Percentiles rank a stretch among this genome's conserved stretches.
These are phyloP conservation scores for Ceratocystis huliohia DNA, from an alignment of 2,329 filamentous ascomycete species.

Conservation along the genomic window DNA sequence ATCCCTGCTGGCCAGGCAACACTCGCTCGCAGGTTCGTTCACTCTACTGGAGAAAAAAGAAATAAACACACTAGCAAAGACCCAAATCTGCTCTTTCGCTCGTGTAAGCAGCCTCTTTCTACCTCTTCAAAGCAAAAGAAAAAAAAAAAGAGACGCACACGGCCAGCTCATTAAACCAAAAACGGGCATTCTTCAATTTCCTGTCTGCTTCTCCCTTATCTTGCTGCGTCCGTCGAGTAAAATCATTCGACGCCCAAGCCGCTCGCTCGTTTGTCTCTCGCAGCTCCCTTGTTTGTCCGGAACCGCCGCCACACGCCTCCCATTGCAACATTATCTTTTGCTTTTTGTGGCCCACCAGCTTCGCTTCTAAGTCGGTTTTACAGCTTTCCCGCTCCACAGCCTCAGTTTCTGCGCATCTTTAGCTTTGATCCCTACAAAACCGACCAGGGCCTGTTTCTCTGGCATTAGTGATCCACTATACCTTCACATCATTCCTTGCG, in stretches of 20 bases:
- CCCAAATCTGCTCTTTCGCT: neutral
- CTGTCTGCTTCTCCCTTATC: neutral
- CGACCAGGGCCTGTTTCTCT: slow-evolving; percentile 15
- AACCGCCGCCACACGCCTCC: slow-evolving; percentile 6
- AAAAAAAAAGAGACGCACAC: neutral
- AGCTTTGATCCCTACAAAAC: slow-evolving; percentile 4
- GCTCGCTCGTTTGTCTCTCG: slow-evolving; percentile 9
- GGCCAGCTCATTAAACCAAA: neutral
- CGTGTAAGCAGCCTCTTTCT: neutral
- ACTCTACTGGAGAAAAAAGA: neutral
- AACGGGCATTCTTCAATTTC: neutral
- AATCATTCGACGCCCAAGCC: neutral
- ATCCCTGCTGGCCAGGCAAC: neutral
- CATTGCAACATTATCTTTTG: neutral
- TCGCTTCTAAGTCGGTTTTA: neutral
- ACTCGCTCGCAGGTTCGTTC: neutral
- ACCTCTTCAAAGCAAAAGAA: neutral
- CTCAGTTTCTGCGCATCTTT: neutral
- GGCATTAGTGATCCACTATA: slow-evolving; percentile 17
- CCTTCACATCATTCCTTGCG: slow-evolving; percentile 12
- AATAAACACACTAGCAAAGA: neutral
- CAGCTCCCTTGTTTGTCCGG: slow-evolving; percentile 9
- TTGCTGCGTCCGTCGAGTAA: neutral
- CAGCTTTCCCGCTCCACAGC: neutral
- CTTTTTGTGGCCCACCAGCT: neutral